Percentiles rank a stretch among this genome's conserved stretches.
Evolutionary conservation across 2,329 filamentous ascomycete genomes (phyloP).

Genomic region (Trichothecium sympodiale): DNA sequence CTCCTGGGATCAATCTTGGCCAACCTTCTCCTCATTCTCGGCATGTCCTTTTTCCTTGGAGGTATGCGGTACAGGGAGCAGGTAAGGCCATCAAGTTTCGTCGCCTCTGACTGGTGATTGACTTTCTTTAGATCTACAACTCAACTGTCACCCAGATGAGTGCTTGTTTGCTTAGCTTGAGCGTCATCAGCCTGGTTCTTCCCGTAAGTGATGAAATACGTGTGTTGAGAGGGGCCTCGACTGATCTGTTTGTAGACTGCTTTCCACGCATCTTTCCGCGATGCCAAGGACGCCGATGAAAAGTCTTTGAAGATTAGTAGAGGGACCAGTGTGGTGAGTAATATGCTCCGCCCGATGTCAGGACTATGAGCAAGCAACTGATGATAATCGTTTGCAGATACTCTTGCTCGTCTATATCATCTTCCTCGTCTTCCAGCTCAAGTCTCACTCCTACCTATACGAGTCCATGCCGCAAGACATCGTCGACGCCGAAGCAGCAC

Average conservation of each 20-base stretch:
- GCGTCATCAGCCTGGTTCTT: slow-evolving; percentile 77
- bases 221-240: background rate
- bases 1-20: slow-evolving; percentile 81
- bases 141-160: slow-evolving; percentile 95
- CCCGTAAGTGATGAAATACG: slow-evolving; percentile 41
- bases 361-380: background rate
- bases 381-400: slow-evolving; percentile 33
- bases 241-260: slow-evolving; percentile 50
- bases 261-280: slow-evolving; percentile 77
- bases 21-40: slow-evolving; percentile 78
- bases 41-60: slow-evolving; percentile 83
- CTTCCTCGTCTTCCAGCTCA: slow-evolving; percentile 83
- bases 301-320: slow-evolving; percentile 77
- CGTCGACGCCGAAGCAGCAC: slow-evolving; percentile 83
- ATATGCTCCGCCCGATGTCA: background rate
- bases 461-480: slow-evolving; percentile 86
- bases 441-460: slow-evolving; percentile 86
- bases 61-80: slow-evolving; percentile 83
- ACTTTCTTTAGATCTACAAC: slow-evolving; percentile 63
- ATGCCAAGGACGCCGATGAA: slow-evolving; percentile 49
- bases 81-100: slow-evolving; percentile 26
- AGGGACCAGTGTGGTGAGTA: slow-evolving; percentile 70
- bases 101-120: background rate
- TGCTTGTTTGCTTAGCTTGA: slow-evolving; percentile 80
- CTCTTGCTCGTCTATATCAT: slow-evolving; percentile 71